These are phyloP conservation scores for Paecilomyces dactylethromorphus DNA, from an alignment of 2,329 filamentous ascomycete genomes.

Conservation along the genomic window DNA sequence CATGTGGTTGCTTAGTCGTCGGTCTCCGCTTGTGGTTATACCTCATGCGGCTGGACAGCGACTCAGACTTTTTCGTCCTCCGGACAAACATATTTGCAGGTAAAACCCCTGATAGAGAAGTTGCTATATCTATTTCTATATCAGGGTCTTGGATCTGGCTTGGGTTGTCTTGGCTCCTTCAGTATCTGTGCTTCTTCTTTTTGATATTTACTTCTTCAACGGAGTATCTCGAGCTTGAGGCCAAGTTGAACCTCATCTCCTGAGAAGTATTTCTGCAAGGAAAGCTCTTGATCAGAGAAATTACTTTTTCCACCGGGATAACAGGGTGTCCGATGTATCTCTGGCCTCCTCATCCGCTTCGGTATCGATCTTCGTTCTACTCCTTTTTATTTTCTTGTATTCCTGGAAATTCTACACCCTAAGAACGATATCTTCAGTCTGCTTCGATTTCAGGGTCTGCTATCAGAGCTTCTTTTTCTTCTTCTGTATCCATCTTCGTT, in stretches of 20 bases:
- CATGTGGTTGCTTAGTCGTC: background rate
- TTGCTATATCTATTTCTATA: background rate
- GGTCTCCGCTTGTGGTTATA: background rate
- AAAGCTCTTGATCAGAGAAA: background rate
- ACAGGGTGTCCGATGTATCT: background rate
- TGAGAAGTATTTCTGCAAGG: background rate
- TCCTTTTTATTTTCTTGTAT: background rate
- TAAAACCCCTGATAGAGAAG: background rate
- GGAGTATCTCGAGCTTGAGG: background rate
- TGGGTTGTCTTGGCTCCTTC: background rate
- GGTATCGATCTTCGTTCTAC: background rate
- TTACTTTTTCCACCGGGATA: background rate
- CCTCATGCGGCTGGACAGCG: background rate
- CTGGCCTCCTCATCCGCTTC: background rate
- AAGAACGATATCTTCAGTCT: background rate
- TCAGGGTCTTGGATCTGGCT: background rate
- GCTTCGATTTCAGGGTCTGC: background rate
- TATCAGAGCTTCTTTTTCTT: background rate
- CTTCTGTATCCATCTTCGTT: background rate
- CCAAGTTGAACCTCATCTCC: background rate
- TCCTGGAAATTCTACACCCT: background rate
- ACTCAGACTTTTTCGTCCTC: background rate
- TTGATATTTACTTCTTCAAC: background rate
- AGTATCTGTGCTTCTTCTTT: background rate
- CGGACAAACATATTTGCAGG: background rate